Base-by-base conservation (phyloP, 1,284 basidiomycete genomes). In the Ceratorhiza oryzae-sativae region DNA sequence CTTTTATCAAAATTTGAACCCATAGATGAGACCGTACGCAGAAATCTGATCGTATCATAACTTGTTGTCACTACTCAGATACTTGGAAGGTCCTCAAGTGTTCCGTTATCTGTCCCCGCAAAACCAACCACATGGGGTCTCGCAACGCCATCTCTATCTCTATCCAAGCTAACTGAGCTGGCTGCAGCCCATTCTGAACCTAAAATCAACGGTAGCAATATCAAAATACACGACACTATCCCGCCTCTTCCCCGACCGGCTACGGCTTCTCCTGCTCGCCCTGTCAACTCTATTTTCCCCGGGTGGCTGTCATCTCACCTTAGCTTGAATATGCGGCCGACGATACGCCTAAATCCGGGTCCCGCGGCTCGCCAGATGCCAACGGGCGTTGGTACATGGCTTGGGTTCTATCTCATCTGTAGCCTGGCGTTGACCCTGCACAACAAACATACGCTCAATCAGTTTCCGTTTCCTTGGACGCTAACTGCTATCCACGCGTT, bases 381-480 rank as follows among this genome's bases (percentile, higher is more conserved):
- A 1, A 41, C 46, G n/a, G 46, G 32, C 13, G 23, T 68, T n/a
- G 63, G 63, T 9, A 27, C 62, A 32, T 95, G 93, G 92, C 85
- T 97, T 20, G 77, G 80, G 10, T 83, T 94, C 72, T 97, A 97
- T 83, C 96, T 98, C 77, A 81, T 83, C 73, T 91, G 96, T 85
- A 97, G 97, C 80, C 88, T 98, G 39, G 86, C 86, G 6, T 86
- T 97, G 75, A 97, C 95, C 0, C 82, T 98, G 49, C 96, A 94
- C 82, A 97, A 97, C 86, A 97, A 98, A 81, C 84, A 88, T 49
- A 90, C 97, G 10, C 87, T 97, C 72, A 89, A 92, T 67, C 87
- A 86, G 71, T 97, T 97, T 79, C 95, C 95, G 0, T 97, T 94
- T 78, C 95, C 95, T 3, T 97, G 96, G 82, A 92, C 92, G 1